Conservation (phyloP, 1,139 yeast species). For the Saccharomycopsis crataegensis region DNA sequence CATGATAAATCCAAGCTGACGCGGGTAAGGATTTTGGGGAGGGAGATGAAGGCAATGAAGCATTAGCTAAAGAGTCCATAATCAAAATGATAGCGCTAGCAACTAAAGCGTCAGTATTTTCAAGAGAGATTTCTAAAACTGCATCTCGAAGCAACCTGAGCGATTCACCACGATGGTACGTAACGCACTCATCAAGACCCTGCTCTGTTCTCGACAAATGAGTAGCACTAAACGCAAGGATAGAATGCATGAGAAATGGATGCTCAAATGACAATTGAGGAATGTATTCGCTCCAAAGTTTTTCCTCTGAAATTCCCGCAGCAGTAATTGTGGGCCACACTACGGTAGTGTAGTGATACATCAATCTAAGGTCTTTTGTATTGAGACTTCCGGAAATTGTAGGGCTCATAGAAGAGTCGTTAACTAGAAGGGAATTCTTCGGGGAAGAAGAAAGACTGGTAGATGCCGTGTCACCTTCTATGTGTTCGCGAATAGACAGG, state of each 20-base stretch:
- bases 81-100: slow-evolving; percentile 85
- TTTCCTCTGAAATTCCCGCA: slow-evolving; percentile 82
- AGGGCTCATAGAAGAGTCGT: slow-evolving; percentile 22
- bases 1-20: slow-evolving; percentile 95
- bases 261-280: slow-evolving; percentile 83
- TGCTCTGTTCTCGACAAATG: slow-evolving; percentile 73
- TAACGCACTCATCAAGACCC: slow-evolving; percentile 76
- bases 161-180: slow-evolving; percentile 84
- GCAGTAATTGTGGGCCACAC: slow-evolving; percentile 85
- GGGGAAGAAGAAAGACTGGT: slow-evolving; percentile 14
- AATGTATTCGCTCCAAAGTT: slow-evolving; percentile 82
- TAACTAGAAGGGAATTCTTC: slow-evolving; percentile 16
- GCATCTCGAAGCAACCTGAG: slow-evolving; percentile 74
- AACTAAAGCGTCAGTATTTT: slow-evolving; percentile 86
- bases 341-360: slow-evolving; percentile 80
- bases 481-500: background rate
- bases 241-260: slow-evolving; percentile 88
- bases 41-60: slow-evolving; percentile 64
- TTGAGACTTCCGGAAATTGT: slow-evolving; percentile 40
- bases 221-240: slow-evolving; percentile 86
- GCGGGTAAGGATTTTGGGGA: slow-evolving; percentile 66
- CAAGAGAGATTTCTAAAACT: slow-evolving; percentile 72
- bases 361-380: slow-evolving; percentile 68
- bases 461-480: slow-evolving; percentile 2
- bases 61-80: slow-evolving; percentile 92